Base-by-base conservation (phyloP, 306 rosid genomes). In the Cicer yamashitae region DNA sequence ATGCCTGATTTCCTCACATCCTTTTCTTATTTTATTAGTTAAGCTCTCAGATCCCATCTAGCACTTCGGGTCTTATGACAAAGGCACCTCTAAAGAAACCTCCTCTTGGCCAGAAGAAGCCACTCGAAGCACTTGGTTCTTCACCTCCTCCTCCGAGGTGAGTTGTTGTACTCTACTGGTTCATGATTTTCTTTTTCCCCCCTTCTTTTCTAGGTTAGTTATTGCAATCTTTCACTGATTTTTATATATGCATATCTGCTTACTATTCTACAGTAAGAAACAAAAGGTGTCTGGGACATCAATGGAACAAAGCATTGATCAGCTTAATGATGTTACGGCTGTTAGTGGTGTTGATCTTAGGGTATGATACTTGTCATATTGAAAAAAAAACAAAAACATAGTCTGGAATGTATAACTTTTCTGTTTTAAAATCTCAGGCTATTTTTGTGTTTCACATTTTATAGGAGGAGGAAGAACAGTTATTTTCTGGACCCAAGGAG, bases 341-440 rank as follows among this genome's bases (percentile, higher is more conserved):
- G 96, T 91, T 76, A 91, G 98, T 85, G 98, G 98, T 85, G 96
- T 94, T 76, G 96, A 94, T 80, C 96, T 91, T 70, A 89, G 96
- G 96, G 98, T 94, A 89, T 66, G 70, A 58, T 74, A 38, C 79
- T 34, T 56, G 67, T 54, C 77, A 53, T 48, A 71, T 59, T 77
- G 63, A 73, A 51, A 48, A 59, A 30, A 3, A 3, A 30, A 30
- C 37, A 30, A 30, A 30, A 43, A 77, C 12, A 48, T 66, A 61
- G 51, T 58, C 22, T 38, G 65, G 61, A 68, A 39, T 46, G 38
- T 34, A 3, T 46, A 45, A 45, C 74, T 62, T 71, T 37, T 74
- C 18, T 52, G 64, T 56, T 74, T 59, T 17, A 39, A 53, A 70
- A 69, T 67, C 69, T 63, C 54, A 72, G 7, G 57, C 17, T 3